A percentile compares a stretch with the other conserved stretches of the same genome.
phyloP scores from a whole-genome alignment of 176 grass and related monocot species.

The Calamus simplicifolius region DNA sequence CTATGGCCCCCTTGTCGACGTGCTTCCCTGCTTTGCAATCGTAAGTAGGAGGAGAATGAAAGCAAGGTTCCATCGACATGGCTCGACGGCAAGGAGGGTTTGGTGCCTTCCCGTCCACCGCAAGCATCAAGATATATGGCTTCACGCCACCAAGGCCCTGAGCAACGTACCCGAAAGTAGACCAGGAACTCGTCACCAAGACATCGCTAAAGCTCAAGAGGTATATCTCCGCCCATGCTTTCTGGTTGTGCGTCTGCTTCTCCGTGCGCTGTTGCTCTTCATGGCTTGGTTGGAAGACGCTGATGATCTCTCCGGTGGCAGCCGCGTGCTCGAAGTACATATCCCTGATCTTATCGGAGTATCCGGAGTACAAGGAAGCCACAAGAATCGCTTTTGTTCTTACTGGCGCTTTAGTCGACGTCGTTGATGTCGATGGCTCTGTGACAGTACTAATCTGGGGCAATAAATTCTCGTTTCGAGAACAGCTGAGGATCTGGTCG shows the following conservation, averaged over 20 bases:
- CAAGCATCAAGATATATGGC: conserved; percentile 75
- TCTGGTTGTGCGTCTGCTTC: conserved; percentile 82
- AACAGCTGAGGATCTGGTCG: conserved; percentile 54
- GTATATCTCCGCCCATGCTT: conserved; percentile 78
- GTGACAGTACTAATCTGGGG: conserved; percentile 35
- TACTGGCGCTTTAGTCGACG: conserved; percentile 2
- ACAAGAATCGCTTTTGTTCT: conserved; percentile 68
- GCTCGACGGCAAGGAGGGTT: conserved; percentile 52
- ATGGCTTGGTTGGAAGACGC: conserved; percentile 85
- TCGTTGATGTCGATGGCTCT: conserved; percentile 11
- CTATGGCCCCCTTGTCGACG: conserved; percentile 44
- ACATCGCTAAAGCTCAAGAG: conserved; percentile 81
- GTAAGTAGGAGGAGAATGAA: conserved; percentile 69
- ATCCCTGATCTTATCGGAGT: conserved; percentile 71
- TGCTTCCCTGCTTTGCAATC: conserved; percentile 47
- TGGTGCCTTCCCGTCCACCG: conserved; percentile 43
- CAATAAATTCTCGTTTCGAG: conserved; percentile 50
- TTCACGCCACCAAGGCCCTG: conserved; percentile 71
- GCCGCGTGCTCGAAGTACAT: conserved; percentile 83
- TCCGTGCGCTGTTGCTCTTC: conserved; percentile 83
- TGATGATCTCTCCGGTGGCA: conserved; percentile 47
- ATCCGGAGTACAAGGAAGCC: conserved; percentile 64
- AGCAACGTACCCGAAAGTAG: conserved; percentile 84
- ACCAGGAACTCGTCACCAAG: conserved; percentile 76
- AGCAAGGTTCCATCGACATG: conserved; percentile 77